These are phyloP conservation scores for Pharnaceum exiguum DNA, from an alignment of 148 eudicot species.

Conservation along the genomic window DNA sequence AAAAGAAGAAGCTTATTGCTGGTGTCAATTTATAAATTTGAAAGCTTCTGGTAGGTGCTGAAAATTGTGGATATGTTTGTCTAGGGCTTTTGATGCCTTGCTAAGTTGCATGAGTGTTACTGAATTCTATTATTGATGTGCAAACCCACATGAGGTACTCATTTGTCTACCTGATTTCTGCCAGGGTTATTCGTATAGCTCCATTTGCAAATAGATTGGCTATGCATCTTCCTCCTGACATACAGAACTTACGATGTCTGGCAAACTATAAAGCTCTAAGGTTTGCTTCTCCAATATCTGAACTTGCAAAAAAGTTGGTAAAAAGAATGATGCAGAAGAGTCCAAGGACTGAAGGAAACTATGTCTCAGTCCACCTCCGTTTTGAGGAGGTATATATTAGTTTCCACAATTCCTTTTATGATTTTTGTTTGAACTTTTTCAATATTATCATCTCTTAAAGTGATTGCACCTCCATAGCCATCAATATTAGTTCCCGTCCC, in stretches of 20 bases:
- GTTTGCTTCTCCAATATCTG: constrained; percentile 61
- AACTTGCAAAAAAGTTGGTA: constrained; percentile 49
- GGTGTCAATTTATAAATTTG: too few species aligned
- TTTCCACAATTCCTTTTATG: not conserved
- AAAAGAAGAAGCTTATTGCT: too few species aligned
- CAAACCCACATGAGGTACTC: not conserved
- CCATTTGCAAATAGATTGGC: constrained; percentile 91
- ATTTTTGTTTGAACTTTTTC: not conserved
- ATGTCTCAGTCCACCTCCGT: constrained; percentile 77
- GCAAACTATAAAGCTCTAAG: constrained; percentile 72
- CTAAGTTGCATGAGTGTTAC: not conserved
- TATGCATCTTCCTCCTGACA: constrained; percentile 52
- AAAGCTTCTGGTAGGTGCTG: too few species aligned
- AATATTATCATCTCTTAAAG: not conserved
- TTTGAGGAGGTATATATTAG: constrained; percentile 70
- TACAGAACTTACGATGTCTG: constrained; percentile 70
- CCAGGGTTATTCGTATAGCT: constrained; percentile 72
- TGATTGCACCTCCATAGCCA: not conserved
- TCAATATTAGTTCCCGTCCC: not conserved
- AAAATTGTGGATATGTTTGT: too few species aligned
- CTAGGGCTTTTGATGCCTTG: too few species aligned
- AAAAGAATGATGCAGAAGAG: constrained; percentile 58
- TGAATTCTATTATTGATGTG: not conserved
- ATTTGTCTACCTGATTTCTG: constrained; percentile 7
- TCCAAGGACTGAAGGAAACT: constrained; percentile 48